These are phyloP conservation scores for Penicillium angulare DNA, from an alignment of 495 filamentous ascomycete genomes.

Conservation along the genomic window DNA sequence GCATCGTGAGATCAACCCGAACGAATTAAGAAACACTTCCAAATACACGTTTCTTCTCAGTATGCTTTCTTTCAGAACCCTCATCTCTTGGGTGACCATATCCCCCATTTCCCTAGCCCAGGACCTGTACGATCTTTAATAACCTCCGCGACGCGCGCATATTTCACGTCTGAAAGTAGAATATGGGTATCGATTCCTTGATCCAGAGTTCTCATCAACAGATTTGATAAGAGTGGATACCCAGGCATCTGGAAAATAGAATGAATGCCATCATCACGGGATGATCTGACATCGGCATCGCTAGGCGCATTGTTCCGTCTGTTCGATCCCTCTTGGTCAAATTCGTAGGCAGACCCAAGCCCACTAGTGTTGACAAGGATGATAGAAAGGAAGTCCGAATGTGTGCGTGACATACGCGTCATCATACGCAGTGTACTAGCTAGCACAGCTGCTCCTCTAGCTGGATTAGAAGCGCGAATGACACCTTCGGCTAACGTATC, in stretches of 20 bases:
- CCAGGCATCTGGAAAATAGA: conserved; percentile 32
- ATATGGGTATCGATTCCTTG: conserved; percentile 44
- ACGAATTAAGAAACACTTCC: not conserved
- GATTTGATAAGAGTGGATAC: conserved; percentile 23
- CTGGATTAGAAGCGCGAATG: conserved; percentile 40
- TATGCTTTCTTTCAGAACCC: conserved; percentile 1
- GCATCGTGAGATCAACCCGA: conserved; percentile 4
- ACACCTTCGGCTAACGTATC: conserved; percentile 39
- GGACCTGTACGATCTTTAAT: conserved; percentile 41
- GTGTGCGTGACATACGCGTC: conserved; percentile 30
- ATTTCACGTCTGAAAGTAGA: conserved; percentile 30
- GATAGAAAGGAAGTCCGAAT: conserved; percentile 31
- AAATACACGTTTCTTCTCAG: not conserved
- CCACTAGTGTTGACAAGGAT: conserved; percentile 42
- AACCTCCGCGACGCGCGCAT: conserved; percentile 33
- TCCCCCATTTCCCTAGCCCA: conserved; percentile 40
- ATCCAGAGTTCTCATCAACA: conserved; percentile 42
- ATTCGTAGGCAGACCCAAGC: conserved; percentile 22
- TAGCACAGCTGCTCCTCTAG: conserved; percentile 37
- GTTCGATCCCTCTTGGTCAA: not conserved
- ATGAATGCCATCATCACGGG: conserved; percentile 26
- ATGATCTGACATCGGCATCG: conserved; percentile 5
- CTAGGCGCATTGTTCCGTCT: not conserved
- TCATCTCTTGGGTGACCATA: conserved; percentile 22
- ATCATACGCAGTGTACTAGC: conserved; percentile 33